Evolutionary conservation across 257 asterid species (phyloP).

Genomic region (Coffea eugenioides): DNA sequence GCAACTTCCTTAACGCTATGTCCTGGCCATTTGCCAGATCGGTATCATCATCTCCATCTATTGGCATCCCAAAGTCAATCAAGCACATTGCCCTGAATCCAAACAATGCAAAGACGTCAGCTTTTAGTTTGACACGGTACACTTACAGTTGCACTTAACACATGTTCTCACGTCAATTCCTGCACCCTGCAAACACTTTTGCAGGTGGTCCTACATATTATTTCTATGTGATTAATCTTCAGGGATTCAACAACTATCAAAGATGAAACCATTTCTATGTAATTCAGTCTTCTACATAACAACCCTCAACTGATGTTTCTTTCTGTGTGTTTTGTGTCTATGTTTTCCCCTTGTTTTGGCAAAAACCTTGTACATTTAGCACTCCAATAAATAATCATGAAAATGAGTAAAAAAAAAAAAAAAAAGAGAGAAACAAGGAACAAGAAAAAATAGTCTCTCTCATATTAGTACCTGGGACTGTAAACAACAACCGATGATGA

Average conservation of each 20-base stretch:
- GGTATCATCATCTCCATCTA: conserved; percentile 48
- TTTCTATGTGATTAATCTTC: not conserved
- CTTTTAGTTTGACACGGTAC: not conserved
- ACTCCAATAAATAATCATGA: not conserved
- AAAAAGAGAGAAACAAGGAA: no score
- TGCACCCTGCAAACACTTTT: not conserved
- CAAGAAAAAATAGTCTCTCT: not conserved
- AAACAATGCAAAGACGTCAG: conserved; percentile 17
- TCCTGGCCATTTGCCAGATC: conserved; percentile 44
- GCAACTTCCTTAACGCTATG: conserved; percentile 33
- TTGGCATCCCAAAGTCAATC: conserved; percentile 83
- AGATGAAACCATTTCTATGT: not conserved
- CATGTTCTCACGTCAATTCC: not conserved
- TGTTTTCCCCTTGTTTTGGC: not conserved
- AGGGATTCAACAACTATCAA: no score
- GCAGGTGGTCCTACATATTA: not conserved
- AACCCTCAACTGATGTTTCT: not conserved
- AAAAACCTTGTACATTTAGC: not conserved
- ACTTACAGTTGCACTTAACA: not conserved
- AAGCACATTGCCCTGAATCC: conserved; percentile 73
- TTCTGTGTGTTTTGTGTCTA: not conserved
- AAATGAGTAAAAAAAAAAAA: not conserved
- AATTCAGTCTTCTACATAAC: not conserved
- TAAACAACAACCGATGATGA: conserved; percentile 83
- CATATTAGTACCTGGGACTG: conserved; percentile 70